Evolutionary conservation across 75 land plant species (phyloP).

Genomic region (Picea sitchensis): DNA sequence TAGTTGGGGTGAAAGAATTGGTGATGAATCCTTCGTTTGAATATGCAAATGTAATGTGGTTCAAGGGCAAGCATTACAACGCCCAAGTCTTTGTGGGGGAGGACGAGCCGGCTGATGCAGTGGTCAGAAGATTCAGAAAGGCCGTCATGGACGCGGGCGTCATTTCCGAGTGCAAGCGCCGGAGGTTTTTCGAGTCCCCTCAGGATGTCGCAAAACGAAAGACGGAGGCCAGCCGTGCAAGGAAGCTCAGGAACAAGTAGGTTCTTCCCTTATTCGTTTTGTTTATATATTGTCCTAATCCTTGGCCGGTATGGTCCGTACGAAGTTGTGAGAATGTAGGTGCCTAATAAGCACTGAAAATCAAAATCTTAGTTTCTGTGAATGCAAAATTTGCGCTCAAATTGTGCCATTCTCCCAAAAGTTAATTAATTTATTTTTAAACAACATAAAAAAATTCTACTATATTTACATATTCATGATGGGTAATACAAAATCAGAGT

Average conservation of each 20-base stretch:
- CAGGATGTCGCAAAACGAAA: slow-evolving; percentile 51
- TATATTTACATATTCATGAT: no score
- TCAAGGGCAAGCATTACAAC: slow-evolving; percentile 28
- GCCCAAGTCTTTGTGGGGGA: slow-evolving; percentile 50
- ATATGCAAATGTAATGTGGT: slow-evolving; percentile 31
- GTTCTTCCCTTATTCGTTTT: no score
- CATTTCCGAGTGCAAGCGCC: slow-evolving; percentile 46
- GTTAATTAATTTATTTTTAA: no score
- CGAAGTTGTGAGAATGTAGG: no score
- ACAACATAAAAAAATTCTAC: no score
- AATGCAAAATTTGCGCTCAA: no score
- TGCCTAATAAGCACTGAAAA: no score
- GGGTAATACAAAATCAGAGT: no score
- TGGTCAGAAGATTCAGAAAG: slow-evolving; percentile 40
- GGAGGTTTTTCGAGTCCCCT: slow-evolving; percentile 49
- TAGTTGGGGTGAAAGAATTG: neutral
- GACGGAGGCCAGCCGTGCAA: slow-evolving; percentile 17
- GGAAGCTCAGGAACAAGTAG: neutral
- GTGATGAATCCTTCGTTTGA: slow-evolving; percentile 17
- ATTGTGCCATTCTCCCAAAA: no score
- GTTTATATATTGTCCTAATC: no score
- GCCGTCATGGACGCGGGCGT: slow-evolving; percentile 58
- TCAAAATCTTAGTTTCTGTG: no score
- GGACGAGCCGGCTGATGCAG: slow-evolving; percentile 46
- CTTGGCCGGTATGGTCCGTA: no score